phyloP scores from a whole-genome alignment of 1,284 basidiomycete genomes.

The Tilletia walkeri region DNA sequence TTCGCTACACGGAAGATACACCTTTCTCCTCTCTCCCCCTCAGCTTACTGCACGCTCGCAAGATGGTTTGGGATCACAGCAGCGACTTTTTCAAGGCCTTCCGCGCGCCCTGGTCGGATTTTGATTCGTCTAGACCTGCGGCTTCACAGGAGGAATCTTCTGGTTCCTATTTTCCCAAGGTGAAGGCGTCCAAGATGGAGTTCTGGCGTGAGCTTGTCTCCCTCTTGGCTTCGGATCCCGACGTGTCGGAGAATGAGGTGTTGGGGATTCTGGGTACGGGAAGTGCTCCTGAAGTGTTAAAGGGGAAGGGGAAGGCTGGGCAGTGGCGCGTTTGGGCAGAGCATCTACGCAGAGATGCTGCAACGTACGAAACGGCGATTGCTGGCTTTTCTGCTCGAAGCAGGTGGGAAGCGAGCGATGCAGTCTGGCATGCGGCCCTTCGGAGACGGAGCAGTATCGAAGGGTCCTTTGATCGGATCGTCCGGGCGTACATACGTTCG shows the following conservation, averaged over 20 bases:
- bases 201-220: too few relatives aligned
- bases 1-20: too few relatives aligned
- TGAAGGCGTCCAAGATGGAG: neutral
- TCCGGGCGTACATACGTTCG: neutral
- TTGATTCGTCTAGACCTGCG: too few relatives aligned
- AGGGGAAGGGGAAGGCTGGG: neutral
- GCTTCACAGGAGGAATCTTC: too few relatives aligned
- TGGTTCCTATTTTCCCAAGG: neutral
- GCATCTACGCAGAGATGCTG: neutral
- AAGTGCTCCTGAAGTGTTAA: neutral
- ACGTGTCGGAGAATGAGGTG: neutral
- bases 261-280: neutral
- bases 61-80: too few relatives aligned
- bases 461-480: neutral
- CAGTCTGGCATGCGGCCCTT: neutral
- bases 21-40: too few relatives aligned
- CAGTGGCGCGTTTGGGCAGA: neutral
- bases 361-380: neutral
- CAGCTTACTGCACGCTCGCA: too few relatives aligned
- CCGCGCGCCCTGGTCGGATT: too few relatives aligned
- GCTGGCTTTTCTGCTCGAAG: neutral
- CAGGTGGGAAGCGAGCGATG: neutral
- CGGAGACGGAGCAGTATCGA: neutral
- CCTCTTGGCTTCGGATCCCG: neutral
- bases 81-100: too few relatives aligned